phyloP scores from a whole-genome alignment of 2,329 filamentous ascomycete genomes.

The Elsinoe ampelina region DNA sequence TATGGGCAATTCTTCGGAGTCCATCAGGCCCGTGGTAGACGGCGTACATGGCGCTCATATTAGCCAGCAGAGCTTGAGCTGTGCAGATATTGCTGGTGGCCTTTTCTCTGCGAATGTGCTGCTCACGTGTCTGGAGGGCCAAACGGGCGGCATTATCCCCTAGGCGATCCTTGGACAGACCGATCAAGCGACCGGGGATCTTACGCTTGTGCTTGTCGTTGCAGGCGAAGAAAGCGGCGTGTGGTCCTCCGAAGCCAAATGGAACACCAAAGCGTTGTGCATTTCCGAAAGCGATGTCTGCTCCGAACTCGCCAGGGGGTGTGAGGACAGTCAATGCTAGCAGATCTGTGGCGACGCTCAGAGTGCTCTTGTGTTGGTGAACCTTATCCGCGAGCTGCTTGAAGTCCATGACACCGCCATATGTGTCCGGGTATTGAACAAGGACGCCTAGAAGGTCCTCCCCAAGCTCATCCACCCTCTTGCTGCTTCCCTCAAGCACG shows the following conservation, averaged over 20 bases:
- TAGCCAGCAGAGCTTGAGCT: constrained; percentile 83
- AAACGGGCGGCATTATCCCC: constrained; percentile 74
- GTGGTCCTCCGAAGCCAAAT: constrained; percentile 86
- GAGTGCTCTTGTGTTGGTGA: constrained; percentile 66
- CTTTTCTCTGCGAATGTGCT: constrained; percentile 93
- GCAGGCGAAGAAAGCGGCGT: constrained; percentile 92
- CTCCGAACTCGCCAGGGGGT: constrained; percentile 86
- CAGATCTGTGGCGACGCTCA: constrained; percentile 83
- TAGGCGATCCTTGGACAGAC: constrained; percentile 81
- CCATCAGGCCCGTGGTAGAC: constrained; percentile 85
- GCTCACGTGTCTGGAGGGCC: constrained; percentile 84
- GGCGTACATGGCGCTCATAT: constrained; percentile 93
- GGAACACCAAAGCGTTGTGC: constrained; percentile 88
- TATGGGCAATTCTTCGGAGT: constrained; percentile 72
- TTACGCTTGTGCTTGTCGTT: constrained; percentile 88
- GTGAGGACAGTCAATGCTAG: constrained; percentile 78
- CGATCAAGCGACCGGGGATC: constrained; percentile 83
- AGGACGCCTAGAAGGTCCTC: constrained; percentile 80
- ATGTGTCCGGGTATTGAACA: constrained; percentile 90
- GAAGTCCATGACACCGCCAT: constrained; percentile 71
- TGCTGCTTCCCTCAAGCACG: constrained; percentile 54
- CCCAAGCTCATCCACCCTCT: constrained; percentile 62
- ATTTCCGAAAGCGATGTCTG: constrained; percentile 89
- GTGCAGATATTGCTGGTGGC: constrained; percentile 97
- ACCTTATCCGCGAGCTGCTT: constrained; percentile 63